These are phyloP conservation scores for Heracleum sosnowskyi DNA, from an alignment of 129 eudicot genomes.

Conservation along the genomic window DNA sequence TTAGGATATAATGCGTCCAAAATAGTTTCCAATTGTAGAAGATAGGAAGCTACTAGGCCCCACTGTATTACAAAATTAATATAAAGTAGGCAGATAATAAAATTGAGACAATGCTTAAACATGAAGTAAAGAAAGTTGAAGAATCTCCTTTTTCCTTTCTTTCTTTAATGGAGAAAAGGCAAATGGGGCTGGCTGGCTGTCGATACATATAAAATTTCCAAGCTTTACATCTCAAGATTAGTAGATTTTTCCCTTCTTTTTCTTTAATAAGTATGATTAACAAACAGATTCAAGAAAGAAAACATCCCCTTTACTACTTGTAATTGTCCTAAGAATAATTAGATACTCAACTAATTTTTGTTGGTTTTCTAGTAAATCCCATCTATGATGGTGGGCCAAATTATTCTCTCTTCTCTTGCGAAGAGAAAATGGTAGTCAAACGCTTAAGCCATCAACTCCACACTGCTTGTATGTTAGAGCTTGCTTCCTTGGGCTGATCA, in stretches of 20 bases:
- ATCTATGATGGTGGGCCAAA: slow-evolving; percentile 5
- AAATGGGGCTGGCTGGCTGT: slow-evolving; percentile 1
- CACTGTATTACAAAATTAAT: not conserved
- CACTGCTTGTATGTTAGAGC: slow-evolving; percentile 73
- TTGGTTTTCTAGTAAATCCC: slow-evolving; percentile 1
- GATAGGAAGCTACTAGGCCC: not conserved
- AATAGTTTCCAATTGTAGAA: not conserved
- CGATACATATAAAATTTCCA: not conserved
- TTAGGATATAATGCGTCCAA: too few species aligned
- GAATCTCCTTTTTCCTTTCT: not conserved
- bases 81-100: too few species aligned
- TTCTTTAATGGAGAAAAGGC: not conserved
- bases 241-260: not conserved
- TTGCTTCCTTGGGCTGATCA: slow-evolving; percentile 81
- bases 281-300: not conserved
- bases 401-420: not conserved
- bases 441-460: slow-evolving; percentile 86
- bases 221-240: slow-evolving; percentile 6
- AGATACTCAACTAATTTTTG: not conserved
- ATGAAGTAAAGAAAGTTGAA: slow-evolving; percentile 1
- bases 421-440: slow-evolving; percentile 25
- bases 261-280: slow-evolving; percentile 1
- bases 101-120: not conserved
- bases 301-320: not conserved
- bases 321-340: slow-evolving; percentile 3